Conservation (phyloP, 768 basidiomycete genomes). For the Lepiota venenata region DNA sequence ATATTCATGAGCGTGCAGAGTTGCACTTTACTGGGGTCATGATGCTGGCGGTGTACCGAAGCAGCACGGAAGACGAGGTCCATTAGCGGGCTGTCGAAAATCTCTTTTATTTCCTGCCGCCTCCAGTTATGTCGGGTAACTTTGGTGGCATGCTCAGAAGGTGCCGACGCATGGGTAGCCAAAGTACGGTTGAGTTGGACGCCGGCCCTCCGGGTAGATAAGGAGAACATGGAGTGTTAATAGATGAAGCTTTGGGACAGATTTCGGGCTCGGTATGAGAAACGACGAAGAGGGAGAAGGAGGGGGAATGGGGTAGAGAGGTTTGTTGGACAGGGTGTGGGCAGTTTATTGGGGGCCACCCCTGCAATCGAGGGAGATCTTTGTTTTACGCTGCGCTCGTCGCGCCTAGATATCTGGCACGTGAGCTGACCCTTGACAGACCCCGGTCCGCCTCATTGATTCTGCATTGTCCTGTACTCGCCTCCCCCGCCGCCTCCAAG, state of each 20-base stretch:
- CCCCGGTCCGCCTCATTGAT: too few species aligned
- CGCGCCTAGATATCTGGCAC: too few species aligned
- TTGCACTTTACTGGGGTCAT: slow-evolving; percentile 89
- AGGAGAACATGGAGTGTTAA: slow-evolving; percentile 10
- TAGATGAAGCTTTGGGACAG: slow-evolving; percentile 34
- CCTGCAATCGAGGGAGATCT: too few species aligned
- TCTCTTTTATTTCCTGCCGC: slow-evolving; percentile 74
- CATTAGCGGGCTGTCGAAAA: slow-evolving; percentile 84
- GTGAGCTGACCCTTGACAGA: too few species aligned
- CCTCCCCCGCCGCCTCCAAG: too few species aligned
- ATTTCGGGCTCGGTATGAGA: not conserved
- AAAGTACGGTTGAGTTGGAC: slow-evolving; percentile 42
- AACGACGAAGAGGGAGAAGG: too few species aligned
- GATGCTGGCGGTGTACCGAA: slow-evolving; percentile 77
- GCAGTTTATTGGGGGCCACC: too few species aligned
- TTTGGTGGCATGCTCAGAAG: slow-evolving; percentile 19
- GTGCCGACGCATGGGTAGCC: slow-evolving; percentile 55
- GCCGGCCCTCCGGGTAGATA: slow-evolving; percentile 22
- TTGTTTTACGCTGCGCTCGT: too few species aligned
- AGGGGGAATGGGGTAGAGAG: too few species aligned
- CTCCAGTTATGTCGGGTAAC: slow-evolving; percentile 65
- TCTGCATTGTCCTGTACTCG: too few species aligned
- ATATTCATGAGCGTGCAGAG: slow-evolving; percentile 98
- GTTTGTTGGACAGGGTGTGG: too few species aligned
- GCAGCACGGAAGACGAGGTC: slow-evolving; percentile 89